Base-by-base conservation (phyloP, 768 basidiomycete genomes). In the Russula sp. region DNA sequence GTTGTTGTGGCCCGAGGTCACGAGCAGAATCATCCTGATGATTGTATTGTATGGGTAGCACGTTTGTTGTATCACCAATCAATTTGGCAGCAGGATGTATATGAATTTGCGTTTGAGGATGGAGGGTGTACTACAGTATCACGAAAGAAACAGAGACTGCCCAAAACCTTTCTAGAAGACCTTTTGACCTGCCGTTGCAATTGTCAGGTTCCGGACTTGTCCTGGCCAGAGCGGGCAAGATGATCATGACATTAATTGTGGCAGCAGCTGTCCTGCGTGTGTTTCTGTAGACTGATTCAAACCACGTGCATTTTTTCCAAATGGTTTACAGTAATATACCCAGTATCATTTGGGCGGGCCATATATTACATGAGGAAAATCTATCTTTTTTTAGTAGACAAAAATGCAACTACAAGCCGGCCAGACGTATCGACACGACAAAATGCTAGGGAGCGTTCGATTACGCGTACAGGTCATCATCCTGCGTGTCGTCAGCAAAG, bases 401-500 rank as follows among this genome's bases (percentile, higher is more conserved):
- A 46, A 61, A 57, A 60, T 65, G 64, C 48, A 57, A 52, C 51
- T 49, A 56, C 26, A 46, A 20, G 30, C 36, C 24, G 18, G 26
- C 30, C 46, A 63, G 54, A 28, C 48, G 49, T 57, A 52, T 57
- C 32, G 55, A 61, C 36, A 49, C 59, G 50, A 56, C 38, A 65
- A 61, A 48, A 14, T 22, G 38, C n/a, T 14, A 36, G 46, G 14
- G 26, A 60, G 36, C 46, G 58, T 64, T 53, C 55, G 7, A 61
- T 32, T 65, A 96, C 65, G 93, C 92, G 72, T 97, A 97, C 74
- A 97, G 74, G 73, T 96, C 94, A 68, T 97, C 94, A 71, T 96
- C 94, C 62, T 84, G 87, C 10, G 85, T 79, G 68, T 97, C 94
- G 65, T 95, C 92, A 40, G 86, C 81, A 79, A 94, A 94, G 26